Evolutionary conservation across 805 yeast genomes (phyloP).

Genomic region (Lipomyces yamanashiensis): DNA sequence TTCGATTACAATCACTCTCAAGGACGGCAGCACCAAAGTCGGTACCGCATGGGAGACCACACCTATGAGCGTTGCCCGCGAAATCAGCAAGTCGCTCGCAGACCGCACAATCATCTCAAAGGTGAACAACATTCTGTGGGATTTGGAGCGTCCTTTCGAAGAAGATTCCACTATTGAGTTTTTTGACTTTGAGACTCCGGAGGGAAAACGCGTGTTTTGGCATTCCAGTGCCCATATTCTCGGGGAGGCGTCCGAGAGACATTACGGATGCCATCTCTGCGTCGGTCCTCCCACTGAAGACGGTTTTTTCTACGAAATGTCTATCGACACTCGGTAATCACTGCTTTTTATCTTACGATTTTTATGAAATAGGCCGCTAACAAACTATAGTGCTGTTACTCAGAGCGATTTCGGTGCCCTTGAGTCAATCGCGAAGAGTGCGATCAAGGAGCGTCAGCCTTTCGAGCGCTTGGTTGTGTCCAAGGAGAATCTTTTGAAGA

Average conservation of each 20-base stretch:
- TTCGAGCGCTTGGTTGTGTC: constrained; percentile 92
- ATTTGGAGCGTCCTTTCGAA: constrained; percentile 91
- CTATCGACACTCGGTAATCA: constrained; percentile 59
- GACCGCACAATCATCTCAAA: constrained; percentile 91
- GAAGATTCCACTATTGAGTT: constrained; percentile 69
- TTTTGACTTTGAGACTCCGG: constrained; percentile 89
- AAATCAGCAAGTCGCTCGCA: constrained; percentile 81
- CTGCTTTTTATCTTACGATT: not conserved
- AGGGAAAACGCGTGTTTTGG: constrained; percentile 88
- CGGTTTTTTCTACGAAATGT: constrained; percentile 96
- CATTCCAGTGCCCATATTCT: constrained; percentile 97
- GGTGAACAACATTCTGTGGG: constrained; percentile 92
- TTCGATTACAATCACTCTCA: constrained; percentile 77
- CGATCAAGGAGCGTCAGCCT: constrained; percentile 91
- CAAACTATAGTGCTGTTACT: constrained; percentile 57
- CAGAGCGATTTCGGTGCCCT: constrained; percentile 82
- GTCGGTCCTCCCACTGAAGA: constrained; percentile 97
- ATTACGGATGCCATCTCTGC: constrained; percentile 89
- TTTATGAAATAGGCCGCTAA: not conserved
- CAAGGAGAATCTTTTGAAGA: constrained; percentile 85
- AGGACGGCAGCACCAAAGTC: constrained; percentile 79
- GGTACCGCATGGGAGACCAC: constrained; percentile 89
- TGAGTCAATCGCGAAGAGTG: constrained; percentile 85
- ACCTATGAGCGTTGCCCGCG: constrained; percentile 83
- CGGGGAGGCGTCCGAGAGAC: constrained; percentile 98